Conservation (phyloP, 1,139 yeast genomes). For the Lodderomyces pseudojiufengensis region DNA sequence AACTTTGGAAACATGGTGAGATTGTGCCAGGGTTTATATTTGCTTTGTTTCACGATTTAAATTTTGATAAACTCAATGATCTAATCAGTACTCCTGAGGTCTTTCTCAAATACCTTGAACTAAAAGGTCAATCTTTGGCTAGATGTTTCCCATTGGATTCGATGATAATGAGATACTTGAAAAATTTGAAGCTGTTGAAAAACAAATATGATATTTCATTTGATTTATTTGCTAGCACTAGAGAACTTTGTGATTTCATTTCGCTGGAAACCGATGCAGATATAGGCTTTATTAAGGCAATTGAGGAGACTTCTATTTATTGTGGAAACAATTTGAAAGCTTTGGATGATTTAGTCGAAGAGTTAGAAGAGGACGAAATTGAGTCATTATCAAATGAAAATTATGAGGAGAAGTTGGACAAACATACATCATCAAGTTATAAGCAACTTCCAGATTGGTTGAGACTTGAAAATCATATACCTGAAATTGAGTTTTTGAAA, state of each 20-base stretch:
- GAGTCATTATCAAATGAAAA: no score
- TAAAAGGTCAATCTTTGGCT: neutral
- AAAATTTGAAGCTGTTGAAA: neutral
- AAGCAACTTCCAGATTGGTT: conserved; percentile 13
- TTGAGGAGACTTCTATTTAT: conserved; percentile 7
- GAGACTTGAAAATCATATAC: conserved; percentile 7
- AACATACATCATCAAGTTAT: conserved; percentile 2
- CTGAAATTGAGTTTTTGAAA: conserved; percentile 9
- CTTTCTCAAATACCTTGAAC: neutral
- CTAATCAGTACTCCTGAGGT: neutral
- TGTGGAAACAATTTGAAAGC: conserved; percentile 11
- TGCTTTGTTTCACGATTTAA: no score
- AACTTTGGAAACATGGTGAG: no score
- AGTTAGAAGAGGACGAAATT: neutral
- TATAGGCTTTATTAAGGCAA: neutral
- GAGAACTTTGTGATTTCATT: no score
- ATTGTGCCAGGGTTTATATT: no score
- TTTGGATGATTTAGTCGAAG: conserved; percentile 11
- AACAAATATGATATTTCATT: neutral
- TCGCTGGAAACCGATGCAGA: no score
- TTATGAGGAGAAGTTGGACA: neutral
- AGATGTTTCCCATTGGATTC: neutral
- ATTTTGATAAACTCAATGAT: no score
- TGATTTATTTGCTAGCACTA: no score
- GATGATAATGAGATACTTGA: no score